Evolutionary conservation across 495 filamentous ascomycete species (phyloP), one percentile per base, ranked within the genome.

Genomic region (Geoglossum glabrum): DNA sequence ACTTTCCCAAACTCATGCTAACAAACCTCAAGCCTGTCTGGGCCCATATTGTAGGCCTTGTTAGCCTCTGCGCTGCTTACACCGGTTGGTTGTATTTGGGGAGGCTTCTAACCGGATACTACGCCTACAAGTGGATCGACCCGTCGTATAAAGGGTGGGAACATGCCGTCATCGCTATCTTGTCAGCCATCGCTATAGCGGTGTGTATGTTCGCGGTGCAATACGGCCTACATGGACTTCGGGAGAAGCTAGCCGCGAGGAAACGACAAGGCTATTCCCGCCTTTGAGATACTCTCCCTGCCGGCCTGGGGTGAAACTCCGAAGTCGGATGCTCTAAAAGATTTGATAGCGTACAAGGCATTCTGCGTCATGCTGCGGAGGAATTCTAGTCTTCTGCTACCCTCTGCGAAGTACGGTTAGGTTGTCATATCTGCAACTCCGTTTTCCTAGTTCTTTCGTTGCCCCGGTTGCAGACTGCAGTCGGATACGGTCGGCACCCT

Each of bases 71-170:
- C 52, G 58, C 62, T 6, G 47, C 65, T 19, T 79, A 77, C 56
- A 65, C 76, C 25, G 69, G 66, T 3, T 78, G 74, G 76, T 70
- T 71, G 11, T 67, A 65, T 15, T 57, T 78, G 30, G 74, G 75
- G 40, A 67, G 74, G 54, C 59, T 69, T 7, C 28, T 72, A 54
- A 76, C 74, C 0, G 74, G 71, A 56, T 64, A 70, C 30, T 72
- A 69, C 40, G 67, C 69, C 8, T 74, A 71, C 62, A 76, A 72
- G 61, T 78, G 74, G 67, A 65, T 79, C 40, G 72, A 78, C 43
- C 66, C 66, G 10, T 61, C 69, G 27, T 49, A 60, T 27, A 63
- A 64, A 11, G 65, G 66, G 46, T 67, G 64, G 61, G 63, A 66
- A 17, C 62, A 68, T 58, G 62, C 69, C 15, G 63, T 72, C 26